phyloP scores from a whole-genome alignment of 208 protist genomes.

The Herpetomonas samuelpessoai region DNA sequence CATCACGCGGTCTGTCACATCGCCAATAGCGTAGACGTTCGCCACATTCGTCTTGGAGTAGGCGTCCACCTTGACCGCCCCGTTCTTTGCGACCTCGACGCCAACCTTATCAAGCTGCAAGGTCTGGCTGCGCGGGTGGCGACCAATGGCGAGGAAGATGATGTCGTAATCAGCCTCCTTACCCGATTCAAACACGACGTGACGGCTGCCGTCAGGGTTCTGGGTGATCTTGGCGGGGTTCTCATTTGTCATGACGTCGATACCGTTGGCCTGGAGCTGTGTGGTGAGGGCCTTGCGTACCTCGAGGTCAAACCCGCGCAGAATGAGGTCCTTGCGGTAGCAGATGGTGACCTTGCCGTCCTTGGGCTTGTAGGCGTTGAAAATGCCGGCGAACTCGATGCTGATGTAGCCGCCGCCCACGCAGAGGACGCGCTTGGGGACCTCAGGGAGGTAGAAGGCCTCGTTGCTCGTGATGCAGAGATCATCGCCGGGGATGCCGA shows the following conservation, averaged over 20 bases:
- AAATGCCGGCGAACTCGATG: slow-evolving; percentile 91
- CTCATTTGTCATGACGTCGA: slow-evolving; percentile 70
- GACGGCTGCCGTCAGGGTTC: slow-evolving; percentile 62
- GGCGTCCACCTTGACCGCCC: slow-evolving; percentile 90
- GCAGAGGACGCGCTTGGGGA: slow-evolving; percentile 71
- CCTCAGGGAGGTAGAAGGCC: slow-evolving; percentile 83
- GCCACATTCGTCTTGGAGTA: slow-evolving; percentile 94
- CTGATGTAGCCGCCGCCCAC: slow-evolving; percentile 92
- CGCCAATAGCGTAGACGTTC: slow-evolving; percentile 98
- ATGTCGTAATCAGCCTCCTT: slow-evolving; percentile 88
- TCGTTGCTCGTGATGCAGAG: slow-evolving; percentile 92
- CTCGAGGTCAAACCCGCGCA: slow-evolving; percentile 87
- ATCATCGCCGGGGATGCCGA: slow-evolving; percentile 77
- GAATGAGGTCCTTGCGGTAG: slow-evolving; percentile 78
- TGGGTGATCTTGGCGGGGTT: slow-evolving; percentile 77
- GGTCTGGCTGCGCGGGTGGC: slow-evolving; percentile 86
- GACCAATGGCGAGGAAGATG: slow-evolving; percentile 96
- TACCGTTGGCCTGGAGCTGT: slow-evolving; percentile 81
- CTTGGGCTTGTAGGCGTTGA: slow-evolving; percentile 82
- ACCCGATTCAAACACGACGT: slow-evolving; percentile 82
- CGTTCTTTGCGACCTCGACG: slow-evolving; percentile 80
- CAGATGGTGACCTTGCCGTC: slow-evolving; percentile 67
- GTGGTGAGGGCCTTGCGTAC: slow-evolving; percentile 71
- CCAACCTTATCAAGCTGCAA: slow-evolving; percentile 92
- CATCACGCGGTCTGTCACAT: slow-evolving; percentile 91